Base-by-base conservation (phyloP, 805 yeast genomes). In the Candida koratica region DNA sequence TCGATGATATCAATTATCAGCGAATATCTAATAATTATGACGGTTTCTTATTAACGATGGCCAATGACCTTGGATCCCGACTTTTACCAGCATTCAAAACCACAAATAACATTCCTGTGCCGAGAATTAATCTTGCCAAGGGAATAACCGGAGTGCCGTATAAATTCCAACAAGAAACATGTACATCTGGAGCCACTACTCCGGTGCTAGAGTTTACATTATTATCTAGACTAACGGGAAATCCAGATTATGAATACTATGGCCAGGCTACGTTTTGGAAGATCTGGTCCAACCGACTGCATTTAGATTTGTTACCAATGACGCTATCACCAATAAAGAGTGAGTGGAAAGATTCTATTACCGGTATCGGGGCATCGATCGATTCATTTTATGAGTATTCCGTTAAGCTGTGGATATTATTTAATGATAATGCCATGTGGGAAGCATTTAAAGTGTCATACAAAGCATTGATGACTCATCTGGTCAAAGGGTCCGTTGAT, bases 371-470 rank as follows among this genome's bases (percentile, higher is more conserved):
- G 2, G 97, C 97, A 0, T 83, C 95, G 2, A 75, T 86, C 11
- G 97, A 89, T 57, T 86, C 96, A 0, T 85, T 85, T 51, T 89
- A 81, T 53, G 97, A 89, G 52, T 85, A 88, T 57, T 84, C 95
- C 0, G 67, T 86, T 27, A 89, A 89, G 53, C 78, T 80, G 14
- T 65, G 88, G 2, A 71, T 89, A 8, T 52, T 89, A 10, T 86
- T 88, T 41, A 43, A 60, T 39, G 77, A 84, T 51, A 84, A 82
- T 46, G 51, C 61, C 2, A 69, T 87, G 40, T 88, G 89, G 85
- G 42, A 49, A 2, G 67, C 65, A 1, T 67, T 67, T 41, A 52
- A 66, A 13, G 57, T 60, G 2, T 69, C 86, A 0, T 82, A 81
- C 48, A 61, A 58, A 24, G 73, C 95, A 0, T 57, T 89, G 10